phyloP scores from a whole-genome alignment of 192 early-diverging fungal genomes.

The Entophlyctis luteolus region DNA sequence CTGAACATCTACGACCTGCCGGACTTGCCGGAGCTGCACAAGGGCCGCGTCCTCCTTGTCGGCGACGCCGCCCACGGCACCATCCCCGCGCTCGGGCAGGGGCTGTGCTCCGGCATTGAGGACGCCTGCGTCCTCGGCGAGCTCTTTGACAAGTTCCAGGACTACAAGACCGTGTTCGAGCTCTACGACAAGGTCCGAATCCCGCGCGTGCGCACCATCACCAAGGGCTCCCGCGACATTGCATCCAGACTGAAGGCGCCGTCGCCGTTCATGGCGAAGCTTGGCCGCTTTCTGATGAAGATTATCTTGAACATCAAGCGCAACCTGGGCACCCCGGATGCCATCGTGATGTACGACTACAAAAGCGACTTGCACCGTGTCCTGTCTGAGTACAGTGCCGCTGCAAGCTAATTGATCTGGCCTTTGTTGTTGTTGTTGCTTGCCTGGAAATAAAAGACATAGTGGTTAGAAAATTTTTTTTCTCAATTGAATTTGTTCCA shows the following conservation, averaged over 20 bases:
- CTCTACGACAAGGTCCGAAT: slow-evolving; percentile 15
- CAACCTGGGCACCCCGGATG: background rate
- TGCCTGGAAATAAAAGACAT: too few relatives aligned
- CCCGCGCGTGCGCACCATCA: background rate
- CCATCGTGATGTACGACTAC: background rate
- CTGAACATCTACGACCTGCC: slow-evolving; percentile 11
- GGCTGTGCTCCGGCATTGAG: slow-evolving; percentile 16
- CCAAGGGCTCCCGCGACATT: background rate
- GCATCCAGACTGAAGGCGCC: background rate
- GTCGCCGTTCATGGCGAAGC: background rate
- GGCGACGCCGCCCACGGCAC: slow-evolving; percentile 28
- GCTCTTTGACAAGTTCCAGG: background rate
- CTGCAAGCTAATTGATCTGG: too few relatives aligned
- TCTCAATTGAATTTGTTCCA: too few relatives aligned
- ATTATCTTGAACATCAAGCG: background rate
- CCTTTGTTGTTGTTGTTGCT: too few relatives aligned
- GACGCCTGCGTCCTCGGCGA: slow-evolving; percentile 28
- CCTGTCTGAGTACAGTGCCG: too few relatives aligned
- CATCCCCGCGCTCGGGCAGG: slow-evolving; percentile 26
- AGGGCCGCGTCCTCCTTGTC: slow-evolving; percentile 13
- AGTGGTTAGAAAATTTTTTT: too few relatives aligned
- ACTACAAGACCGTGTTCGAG: slow-evolving; percentile 20
- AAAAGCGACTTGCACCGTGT: background rate
- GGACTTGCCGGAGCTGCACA: background rate
- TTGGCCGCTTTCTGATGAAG: background rate